Percentiles rank a stretch among this genome's conserved stretches.
phyloP scores from a whole-genome alignment of 1,139 yeast genomes.

The Yarrowia galli region DNA sequence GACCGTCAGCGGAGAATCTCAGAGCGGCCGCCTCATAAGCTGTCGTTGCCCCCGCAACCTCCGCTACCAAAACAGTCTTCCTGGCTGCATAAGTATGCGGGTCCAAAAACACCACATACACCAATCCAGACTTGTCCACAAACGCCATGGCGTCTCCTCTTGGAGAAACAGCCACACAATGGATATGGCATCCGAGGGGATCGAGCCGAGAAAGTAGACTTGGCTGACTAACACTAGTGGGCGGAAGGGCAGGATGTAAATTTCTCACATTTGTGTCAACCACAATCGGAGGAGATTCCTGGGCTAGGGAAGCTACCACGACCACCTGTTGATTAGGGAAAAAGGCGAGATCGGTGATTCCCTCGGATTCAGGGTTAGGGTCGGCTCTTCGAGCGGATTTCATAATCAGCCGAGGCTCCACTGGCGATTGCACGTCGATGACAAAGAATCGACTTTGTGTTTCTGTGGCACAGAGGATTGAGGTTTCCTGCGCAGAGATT shows the following conservation, averaged over 20 bases:
- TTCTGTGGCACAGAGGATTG: conserved; percentile 81
- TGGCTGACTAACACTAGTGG: conserved; percentile 56
- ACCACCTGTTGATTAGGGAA: conserved; percentile 59
- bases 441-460: conserved; percentile 81
- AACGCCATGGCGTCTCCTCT: conserved; percentile 86
- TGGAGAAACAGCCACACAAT: conserved; percentile 77
- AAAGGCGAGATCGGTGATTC: conserved; percentile 83
- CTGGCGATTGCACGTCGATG: conserved; percentile 68
- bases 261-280: conserved; percentile 61
- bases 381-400: conserved; percentile 67
- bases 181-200: conserved; percentile 83
- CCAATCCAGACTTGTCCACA: conserved; percentile 76
- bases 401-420: conserved; percentile 74
- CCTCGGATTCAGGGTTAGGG: conserved; percentile 73
- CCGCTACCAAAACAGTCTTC: conserved; percentile 75
- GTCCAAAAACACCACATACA: conserved; percentile 64
- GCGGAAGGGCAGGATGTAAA: conserved; percentile 46
- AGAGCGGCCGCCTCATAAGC: conserved; percentile 70
- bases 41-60: conserved; percentile 75
- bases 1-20: conserved; percentile 80
- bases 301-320: conserved; percentile 67
- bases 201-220: conserved; percentile 65
- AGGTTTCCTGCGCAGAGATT: conserved; percentile 74
- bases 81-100: conserved; percentile 57
- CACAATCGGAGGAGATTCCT: conserved; percentile 65